phyloP scores from a whole-genome alignment of 163 green algal genomes.

The Scenedesmus sp. region DNA sequence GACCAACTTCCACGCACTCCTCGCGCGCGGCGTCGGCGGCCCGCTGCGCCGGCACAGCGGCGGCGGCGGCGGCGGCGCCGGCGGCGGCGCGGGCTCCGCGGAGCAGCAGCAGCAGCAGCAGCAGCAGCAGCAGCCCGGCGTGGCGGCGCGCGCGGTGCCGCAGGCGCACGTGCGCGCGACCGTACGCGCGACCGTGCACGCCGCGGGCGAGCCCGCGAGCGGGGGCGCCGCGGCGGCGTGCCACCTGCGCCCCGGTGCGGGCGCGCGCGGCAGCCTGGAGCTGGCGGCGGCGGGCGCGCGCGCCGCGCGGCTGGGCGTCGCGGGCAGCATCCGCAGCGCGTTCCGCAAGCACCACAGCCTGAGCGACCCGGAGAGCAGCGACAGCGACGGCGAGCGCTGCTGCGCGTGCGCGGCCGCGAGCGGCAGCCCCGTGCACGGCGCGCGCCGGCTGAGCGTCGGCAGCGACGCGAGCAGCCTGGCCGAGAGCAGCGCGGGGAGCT shows the following conservation, averaged over 20 bases:
- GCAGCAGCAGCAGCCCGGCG: background rate
- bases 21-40: constrained; percentile 19
- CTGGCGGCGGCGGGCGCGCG: no score
- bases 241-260: no score
- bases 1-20: constrained; percentile 47
- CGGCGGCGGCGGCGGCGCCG: background rate
- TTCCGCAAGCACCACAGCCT: constrained; percentile 26
- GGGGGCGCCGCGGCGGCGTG: no score
- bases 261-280: background rate
- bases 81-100: background rate
- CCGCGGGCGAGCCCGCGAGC: no score
- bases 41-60: constrained; percentile 8
- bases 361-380: constrained; percentile 16
- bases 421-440: no score
- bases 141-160: background rate
- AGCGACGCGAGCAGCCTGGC: no score
- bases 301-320: background rate
- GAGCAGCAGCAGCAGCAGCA: constrained; percentile 9
- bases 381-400: background rate
- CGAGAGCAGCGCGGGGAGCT: background rate
- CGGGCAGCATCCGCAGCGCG: background rate
- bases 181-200: no score
- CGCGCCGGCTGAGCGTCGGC: no score
- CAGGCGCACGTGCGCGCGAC: no score
- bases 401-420: no score